phyloP scores from a whole-genome alignment of 2,329 filamentous ascomycete genomes.

The Fusarium protoensiforme region DNA sequence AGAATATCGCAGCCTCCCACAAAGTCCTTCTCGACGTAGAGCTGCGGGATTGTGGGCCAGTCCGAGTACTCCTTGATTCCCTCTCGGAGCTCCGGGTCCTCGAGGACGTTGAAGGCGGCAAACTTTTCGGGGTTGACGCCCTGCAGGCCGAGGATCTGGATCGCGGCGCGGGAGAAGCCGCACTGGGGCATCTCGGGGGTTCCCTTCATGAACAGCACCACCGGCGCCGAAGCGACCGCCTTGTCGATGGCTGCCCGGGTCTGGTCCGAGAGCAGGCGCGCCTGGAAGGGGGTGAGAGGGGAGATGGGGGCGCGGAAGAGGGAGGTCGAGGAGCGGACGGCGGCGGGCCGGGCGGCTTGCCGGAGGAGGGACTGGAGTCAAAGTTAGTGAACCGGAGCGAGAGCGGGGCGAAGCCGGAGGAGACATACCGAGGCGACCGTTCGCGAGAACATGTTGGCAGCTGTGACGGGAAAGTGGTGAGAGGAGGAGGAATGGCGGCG shows the following conservation, averaged over 20 bases:
- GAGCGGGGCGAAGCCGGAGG: neutral
- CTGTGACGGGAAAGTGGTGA: conserved; percentile 26
- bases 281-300: conserved; percentile 51
- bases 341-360: conserved; percentile 51
- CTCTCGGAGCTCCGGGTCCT: conserved; percentile 86
- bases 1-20: conserved; percentile 98
- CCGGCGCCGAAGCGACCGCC: conserved; percentile 86
- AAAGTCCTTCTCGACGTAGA: conserved; percentile 96
- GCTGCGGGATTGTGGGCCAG: conserved; percentile 98
- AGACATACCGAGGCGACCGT: conserved; percentile 39
- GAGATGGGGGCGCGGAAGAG: conserved; percentile 40
- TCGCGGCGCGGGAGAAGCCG: conserved; percentile 93
- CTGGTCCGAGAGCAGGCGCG: conserved; percentile 82
- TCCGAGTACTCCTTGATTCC: conserved; percentile 99
- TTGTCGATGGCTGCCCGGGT: conserved; percentile 89
- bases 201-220: conserved; percentile 99
- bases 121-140: conserved; percentile 97
- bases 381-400: conserved; percentile 10
- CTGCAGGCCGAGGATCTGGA: conserved; percentile 94
- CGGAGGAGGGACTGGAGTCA: conserved; percentile 47
- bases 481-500: neutral
- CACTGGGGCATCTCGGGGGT: conserved; percentile 96
- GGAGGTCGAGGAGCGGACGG: conserved; percentile 39
- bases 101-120: conserved; percentile 96
- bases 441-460: conserved; percentile 42